Conservation (phyloP, 495 filamentous ascomycete genomes). For the Aspergillus wentii region DNA sequence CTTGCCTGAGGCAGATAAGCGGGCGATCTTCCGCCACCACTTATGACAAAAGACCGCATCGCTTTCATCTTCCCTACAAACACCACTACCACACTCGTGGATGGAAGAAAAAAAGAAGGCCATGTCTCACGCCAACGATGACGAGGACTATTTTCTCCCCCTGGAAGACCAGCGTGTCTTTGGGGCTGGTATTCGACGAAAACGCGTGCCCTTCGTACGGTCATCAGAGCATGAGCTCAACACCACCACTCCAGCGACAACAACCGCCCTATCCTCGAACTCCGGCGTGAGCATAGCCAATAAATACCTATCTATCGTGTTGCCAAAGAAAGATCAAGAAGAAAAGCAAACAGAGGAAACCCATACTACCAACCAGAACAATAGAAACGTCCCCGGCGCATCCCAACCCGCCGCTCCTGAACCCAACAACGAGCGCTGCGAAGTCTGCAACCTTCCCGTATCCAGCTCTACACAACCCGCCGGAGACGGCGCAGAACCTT, state of each 20-base stretch:
- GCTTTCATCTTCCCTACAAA: not conserved
- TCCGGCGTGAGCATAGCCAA: slow-evolving; percentile 51
- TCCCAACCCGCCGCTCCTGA: slow-evolving; percentile 4
- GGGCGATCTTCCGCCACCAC: slow-evolving; percentile 16
- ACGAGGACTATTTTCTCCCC: slow-evolving; percentile 61
- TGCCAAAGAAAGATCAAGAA: slow-evolving; percentile 31
- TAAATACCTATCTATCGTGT: slow-evolving; percentile 68
- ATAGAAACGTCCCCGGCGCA: slow-evolving; percentile 7
- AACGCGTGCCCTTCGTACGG: slow-evolving; percentile 76
- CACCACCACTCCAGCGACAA: slow-evolving; percentile 28
- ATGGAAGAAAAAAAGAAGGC: not conserved
- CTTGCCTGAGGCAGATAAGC: too few relatives aligned
- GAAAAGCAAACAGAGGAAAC: too few relatives aligned
- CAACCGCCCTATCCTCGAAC: slow-evolving; percentile 17
- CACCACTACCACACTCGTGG: not conserved
- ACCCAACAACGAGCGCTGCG: slow-evolving; percentile 29
- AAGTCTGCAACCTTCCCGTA: slow-evolving; percentile 53
- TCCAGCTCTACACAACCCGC: not conserved
- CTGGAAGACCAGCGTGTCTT: slow-evolving; percentile 72
- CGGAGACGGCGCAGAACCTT: not conserved
- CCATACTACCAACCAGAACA: slow-evolving; percentile 15
- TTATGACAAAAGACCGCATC: slow-evolving; percentile 2
- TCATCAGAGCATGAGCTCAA: slow-evolving; percentile 48
- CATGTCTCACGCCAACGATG: slow-evolving; percentile 27
- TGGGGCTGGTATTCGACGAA: slow-evolving; percentile 70